Percentiles rank a stretch among this genome's conserved stretches.
Evolutionary conservation across 2,329 filamentous ascomycete genomes (phyloP).

Genomic region (Falciphora oryzae): DNA sequence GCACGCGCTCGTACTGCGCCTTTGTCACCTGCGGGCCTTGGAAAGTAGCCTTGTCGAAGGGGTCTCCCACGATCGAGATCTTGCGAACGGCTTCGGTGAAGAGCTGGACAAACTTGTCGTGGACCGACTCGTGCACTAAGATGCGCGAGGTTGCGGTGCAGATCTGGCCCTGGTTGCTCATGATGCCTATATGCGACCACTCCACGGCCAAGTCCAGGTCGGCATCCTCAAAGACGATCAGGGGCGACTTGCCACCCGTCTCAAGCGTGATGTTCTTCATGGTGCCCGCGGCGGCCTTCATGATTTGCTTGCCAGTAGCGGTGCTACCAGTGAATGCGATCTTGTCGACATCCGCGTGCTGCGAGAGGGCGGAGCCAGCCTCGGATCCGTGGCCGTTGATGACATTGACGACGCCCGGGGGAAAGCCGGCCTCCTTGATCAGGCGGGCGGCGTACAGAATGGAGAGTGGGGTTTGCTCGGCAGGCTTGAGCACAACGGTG

Average conservation of each 20-base stretch:
- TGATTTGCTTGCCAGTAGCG: constrained; percentile 61
- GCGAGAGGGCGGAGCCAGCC: constrained; percentile 58
- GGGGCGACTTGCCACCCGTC: constrained; percentile 56
- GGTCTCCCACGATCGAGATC: constrained; percentile 58
- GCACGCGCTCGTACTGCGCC: constrained; percentile 60
- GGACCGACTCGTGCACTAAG: constrained; percentile 50
- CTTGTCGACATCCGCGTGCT: constrained; percentile 61
- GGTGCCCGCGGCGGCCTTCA: constrained; percentile 61
- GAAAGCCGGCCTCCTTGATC: constrained; percentile 68
- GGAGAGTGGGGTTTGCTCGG: constrained; percentile 59
- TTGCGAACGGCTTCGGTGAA: constrained; percentile 55
- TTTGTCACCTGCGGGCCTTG: constrained; percentile 67
- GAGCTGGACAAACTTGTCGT: constrained; percentile 55
- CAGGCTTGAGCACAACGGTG: constrained; percentile 57
- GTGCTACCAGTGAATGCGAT: constrained; percentile 69
- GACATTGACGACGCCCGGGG: constrained; percentile 68
- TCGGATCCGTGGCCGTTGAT: constrained; percentile 62
- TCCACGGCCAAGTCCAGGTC: constrained; percentile 59
- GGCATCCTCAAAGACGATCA: constrained; percentile 57
- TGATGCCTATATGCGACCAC: constrained; percentile 36
- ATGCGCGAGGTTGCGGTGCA: constrained; percentile 57
- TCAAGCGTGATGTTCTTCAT: constrained; percentile 58
- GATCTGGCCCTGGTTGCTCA: constrained; percentile 55
- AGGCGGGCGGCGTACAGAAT: constrained; percentile 58
- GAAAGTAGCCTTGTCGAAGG: constrained; percentile 60